Evolutionary conservation across 2,329 filamentous ascomycete genomes (phyloP).

Genomic region (Metarhizium guizhouense): DNA sequence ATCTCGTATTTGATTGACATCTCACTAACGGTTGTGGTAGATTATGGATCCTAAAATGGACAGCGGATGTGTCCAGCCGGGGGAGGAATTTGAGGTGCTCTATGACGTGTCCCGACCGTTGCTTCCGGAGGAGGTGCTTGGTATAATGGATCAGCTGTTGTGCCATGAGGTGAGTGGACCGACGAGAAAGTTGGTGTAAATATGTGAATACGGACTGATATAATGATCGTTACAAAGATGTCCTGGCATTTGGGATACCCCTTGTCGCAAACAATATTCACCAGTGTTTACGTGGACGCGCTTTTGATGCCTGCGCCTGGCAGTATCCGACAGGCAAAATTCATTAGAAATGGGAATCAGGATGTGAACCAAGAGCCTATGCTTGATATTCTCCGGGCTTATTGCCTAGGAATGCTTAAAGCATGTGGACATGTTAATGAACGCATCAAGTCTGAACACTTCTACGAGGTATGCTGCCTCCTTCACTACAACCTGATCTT

Average conservation of each 20-base stretch:
- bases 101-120: slow-evolving; percentile 65
- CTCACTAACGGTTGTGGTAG: slow-evolving; percentile 35
- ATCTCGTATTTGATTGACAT: neutral
- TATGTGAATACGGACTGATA: neutral
- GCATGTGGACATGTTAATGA: slow-evolving; percentile 71
- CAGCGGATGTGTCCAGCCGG: slow-evolving; percentile 71
- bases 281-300: slow-evolving; percentile 80
- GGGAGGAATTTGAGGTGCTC: slow-evolving; percentile 73
- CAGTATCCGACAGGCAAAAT: slow-evolving; percentile 56
- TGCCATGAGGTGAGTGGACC: slow-evolving; percentile 63
- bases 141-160: slow-evolving; percentile 88
- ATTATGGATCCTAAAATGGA: slow-evolving; percentile 99
- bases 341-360: slow-evolving; percentile 32
- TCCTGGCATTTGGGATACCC: slow-evolving; percentile 97
- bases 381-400: slow-evolving; percentile 65
- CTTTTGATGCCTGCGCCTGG: slow-evolving; percentile 63
- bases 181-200: neutral
- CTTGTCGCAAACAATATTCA: slow-evolving; percentile 88
- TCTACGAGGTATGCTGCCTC: slow-evolving; percentile 62
- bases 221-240: slow-evolving; percentile 47
- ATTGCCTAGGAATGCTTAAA: slow-evolving; percentile 79
- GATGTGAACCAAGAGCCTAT: slow-evolving; percentile 33
- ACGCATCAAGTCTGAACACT: slow-evolving; percentile 73
- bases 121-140: slow-evolving; percentile 71
- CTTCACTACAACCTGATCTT: neutral